phyloP scores from a whole-genome alignment of 1,139 yeast genomes.

The Hyphopichia fennica region DNA sequence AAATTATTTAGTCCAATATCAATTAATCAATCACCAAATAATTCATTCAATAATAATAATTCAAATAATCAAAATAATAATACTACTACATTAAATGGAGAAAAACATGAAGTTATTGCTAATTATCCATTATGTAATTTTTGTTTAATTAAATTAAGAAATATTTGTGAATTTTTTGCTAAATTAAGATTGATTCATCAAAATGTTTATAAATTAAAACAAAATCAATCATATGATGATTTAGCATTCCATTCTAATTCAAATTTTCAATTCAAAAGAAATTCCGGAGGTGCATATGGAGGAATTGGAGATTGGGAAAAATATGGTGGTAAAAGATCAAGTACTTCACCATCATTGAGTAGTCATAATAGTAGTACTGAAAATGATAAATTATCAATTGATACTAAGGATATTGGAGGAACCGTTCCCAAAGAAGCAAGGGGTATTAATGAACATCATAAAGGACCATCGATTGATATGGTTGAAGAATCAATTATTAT shows the following conservation, averaged over 20 bases:
- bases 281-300: not conserved
- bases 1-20: slow-evolving; percentile 36
- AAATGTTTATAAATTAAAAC: slow-evolving; percentile 43
- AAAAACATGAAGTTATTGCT: slow-evolving; percentile 29
- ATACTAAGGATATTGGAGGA: not conserved
- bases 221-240: slow-evolving; percentile 22
- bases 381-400: not conserved
- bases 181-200: slow-evolving; percentile 64
- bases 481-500: slow-evolving; percentile 25
- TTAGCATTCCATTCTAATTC: slow-evolving; percentile 7
- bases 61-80: slow-evolving; percentile 4
- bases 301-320: slow-evolving; percentile 2
- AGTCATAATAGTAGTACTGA: not conserved
- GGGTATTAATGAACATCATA: slow-evolving; percentile 5
- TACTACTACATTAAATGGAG: slow-evolving; percentile 6
- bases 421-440: slow-evolving; percentile 2
- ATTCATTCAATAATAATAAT: slow-evolving; percentile 5
- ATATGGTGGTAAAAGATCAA: not conserved
- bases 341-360: not conserved
- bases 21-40: slow-evolving; percentile 9
- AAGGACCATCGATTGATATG: slow-evolving; percentile 15
- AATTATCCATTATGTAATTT: slow-evolving; percentile 78
- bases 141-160: slow-evolving; percentile 77
- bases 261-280: slow-evolving; percentile 23
- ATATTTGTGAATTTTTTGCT: slow-evolving; percentile 76